Percentiles rank a stretch among this genome's conserved stretches.
These are phyloP conservation scores for Exophiala sp. DNA, from an alignment of 2,329 filamentous ascomycete species.

Conservation along the genomic window DNA sequence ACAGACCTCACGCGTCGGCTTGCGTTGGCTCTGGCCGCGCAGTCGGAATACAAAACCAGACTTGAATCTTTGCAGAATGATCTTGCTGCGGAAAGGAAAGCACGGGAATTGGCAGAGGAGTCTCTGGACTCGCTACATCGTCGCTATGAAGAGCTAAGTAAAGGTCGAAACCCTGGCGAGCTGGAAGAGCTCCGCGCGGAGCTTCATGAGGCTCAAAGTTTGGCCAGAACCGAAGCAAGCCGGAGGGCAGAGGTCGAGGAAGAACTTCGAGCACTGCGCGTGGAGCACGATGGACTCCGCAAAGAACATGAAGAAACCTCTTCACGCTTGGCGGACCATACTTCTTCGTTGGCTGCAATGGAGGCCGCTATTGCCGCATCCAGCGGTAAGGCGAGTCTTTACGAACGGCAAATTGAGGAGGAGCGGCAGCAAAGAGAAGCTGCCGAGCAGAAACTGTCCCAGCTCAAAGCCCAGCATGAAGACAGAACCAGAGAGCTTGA, in stretches of 20 bases:
- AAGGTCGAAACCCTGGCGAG: slow-evolving; percentile 75
- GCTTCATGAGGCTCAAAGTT: slow-evolving; percentile 70
- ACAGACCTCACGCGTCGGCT: slow-evolving; percentile 75
- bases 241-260: slow-evolving; percentile 69
- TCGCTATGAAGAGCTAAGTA: slow-evolving; percentile 76
- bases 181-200: slow-evolving; percentile 80
- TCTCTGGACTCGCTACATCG: slow-evolving; percentile 75
- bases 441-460: slow-evolving; percentile 68
- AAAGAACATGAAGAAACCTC: slow-evolving; percentile 62
- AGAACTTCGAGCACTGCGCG: slow-evolving; percentile 64
- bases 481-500: slow-evolving; percentile 71
- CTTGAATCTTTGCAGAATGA: slow-evolving; percentile 65
- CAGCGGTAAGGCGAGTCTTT: slow-evolving; percentile 64
- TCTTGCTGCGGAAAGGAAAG: slow-evolving; percentile 71
- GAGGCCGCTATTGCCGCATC: slow-evolving; percentile 73
- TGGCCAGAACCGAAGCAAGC: slow-evolving; percentile 75
- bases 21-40: slow-evolving; percentile 69
- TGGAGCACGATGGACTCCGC: slow-evolving; percentile 78
- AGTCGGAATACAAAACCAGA: slow-evolving; percentile 73
- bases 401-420: slow-evolving; percentile 77
- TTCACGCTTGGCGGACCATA: slow-evolving; percentile 63
- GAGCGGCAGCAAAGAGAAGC: slow-evolving; percentile 70
- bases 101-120: slow-evolving; percentile 80
- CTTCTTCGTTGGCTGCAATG: slow-evolving; percentile 65
- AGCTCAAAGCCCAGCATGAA: slow-evolving; percentile 78